These are phyloP conservation scores for Fusarium ramigenum DNA, from an alignment of 2,329 filamentous ascomycete genomes.

Conservation along the genomic window DNA sequence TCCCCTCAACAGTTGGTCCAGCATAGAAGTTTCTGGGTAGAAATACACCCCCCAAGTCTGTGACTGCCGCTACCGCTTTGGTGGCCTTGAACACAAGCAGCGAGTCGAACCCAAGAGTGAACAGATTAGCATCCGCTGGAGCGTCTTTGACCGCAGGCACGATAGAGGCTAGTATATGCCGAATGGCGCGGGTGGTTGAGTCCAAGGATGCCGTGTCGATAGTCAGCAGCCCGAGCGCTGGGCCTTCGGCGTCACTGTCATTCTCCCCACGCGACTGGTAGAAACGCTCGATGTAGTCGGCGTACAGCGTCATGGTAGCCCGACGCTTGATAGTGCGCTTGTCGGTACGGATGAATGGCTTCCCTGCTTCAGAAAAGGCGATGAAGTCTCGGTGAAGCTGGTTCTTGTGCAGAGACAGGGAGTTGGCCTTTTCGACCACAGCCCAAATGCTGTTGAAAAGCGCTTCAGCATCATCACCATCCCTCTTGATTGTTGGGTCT, in stretches of 20 bases:
- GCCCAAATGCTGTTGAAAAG: slow-evolving; percentile 57
- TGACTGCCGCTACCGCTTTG: not conserved
- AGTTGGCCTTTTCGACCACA: slow-evolving; percentile 55
- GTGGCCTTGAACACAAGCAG: not conserved
- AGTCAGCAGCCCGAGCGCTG: not conserved
- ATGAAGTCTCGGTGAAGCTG: slow-evolving; percentile 55
- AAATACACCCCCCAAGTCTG: fast-evolving
- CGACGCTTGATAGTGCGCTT: slow-evolving; percentile 57
- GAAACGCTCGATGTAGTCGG: slow-evolving; percentile 57
- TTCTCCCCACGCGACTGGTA: slow-evolving; percentile 43
- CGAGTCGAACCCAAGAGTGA: not conserved
- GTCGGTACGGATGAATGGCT: slow-evolving; percentile 56
- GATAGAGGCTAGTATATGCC: not conserved
- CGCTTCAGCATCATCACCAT: slow-evolving; percentile 10
- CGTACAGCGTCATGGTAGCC: slow-evolving; percentile 52
- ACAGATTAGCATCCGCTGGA: not conserved
- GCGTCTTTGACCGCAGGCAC: not conserved
- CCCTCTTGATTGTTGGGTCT: slow-evolving; percentile 26
- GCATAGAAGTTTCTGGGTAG: not conserved
- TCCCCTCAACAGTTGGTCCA: not conserved
- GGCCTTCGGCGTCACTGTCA: not conserved
- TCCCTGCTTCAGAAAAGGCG: slow-evolving; percentile 50
- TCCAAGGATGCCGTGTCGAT: not conserved
- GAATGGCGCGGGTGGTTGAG: not conserved
- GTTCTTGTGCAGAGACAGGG: slow-evolving; percentile 50